phyloP scores from a whole-genome alignment of 2,329 filamentous ascomycete species.

The Botryotinia calthae region DNA sequence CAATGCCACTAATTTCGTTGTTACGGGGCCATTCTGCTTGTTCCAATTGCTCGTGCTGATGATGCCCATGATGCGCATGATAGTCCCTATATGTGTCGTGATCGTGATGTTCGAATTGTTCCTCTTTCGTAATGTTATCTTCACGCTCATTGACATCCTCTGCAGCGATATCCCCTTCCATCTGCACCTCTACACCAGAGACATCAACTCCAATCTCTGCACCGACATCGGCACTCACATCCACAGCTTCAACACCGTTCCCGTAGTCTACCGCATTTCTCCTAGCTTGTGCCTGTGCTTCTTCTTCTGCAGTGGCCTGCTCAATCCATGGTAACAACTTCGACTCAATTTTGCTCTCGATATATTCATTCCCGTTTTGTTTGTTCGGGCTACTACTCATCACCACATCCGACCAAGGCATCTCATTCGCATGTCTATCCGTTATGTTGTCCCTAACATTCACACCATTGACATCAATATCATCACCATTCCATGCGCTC shows the following conservation, averaged over 20 bases:
- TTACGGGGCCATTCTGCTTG: background rate
- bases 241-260: background rate
- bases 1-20: background rate
- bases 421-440: background rate
- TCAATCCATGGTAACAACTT: conserved; percentile 20
- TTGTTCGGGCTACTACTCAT: conserved; percentile 11
- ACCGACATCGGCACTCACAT: background rate
- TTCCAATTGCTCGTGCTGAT: background rate
- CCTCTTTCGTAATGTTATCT: background rate
- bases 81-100: conserved; percentile 1
- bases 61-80: background rate
- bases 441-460: background rate
- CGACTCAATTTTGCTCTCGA: conserved; percentile 18
- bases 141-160: background rate
- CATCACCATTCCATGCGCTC: conserved; percentile 1
- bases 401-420: conserved; percentile 16
- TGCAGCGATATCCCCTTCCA: background rate
- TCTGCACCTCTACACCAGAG: background rate
- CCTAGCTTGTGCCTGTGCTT: conserved; percentile 16
- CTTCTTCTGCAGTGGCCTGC: conserved; percentile 18
- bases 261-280: conserved; percentile 7
- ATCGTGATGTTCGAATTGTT: background rate
- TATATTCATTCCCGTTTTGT: conserved; percentile 10
- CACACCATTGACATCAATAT: background rate
- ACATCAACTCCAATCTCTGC: background rate